These are phyloP conservation scores for Scedosporium apiospermum DNA, from an alignment of 2,329 filamentous ascomycete species.

Conservation along the genomic window DNA sequence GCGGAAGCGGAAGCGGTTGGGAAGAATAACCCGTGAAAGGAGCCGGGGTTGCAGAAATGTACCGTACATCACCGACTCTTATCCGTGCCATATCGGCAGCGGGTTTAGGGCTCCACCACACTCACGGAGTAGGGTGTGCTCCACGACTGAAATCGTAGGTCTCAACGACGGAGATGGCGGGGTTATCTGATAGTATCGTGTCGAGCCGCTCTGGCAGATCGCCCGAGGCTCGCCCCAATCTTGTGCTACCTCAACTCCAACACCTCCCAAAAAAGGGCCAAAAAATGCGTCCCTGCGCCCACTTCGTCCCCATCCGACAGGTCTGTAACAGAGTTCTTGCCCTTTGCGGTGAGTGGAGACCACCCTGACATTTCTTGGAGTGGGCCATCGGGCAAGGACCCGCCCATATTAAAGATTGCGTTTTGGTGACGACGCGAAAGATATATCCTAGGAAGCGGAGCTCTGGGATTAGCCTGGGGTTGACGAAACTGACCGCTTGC, in stretches of 20 bases:
- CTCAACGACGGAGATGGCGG: not conserved
- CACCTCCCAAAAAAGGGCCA: not conserved
- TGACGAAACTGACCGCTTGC: not conserved
- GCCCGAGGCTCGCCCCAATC: not conserved
- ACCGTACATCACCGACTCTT: not conserved
- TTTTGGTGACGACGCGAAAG: too few species aligned
- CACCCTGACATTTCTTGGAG: not conserved
- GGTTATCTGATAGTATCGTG: not conserved
- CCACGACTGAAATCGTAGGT: not conserved
- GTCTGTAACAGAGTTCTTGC: not conserved
- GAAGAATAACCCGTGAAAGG: not conserved
- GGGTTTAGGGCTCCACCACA: not conserved
- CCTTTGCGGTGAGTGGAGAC: not conserved
- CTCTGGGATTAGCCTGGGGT: not conserved
- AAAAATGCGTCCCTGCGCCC: not conserved
- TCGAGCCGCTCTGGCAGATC: not conserved
- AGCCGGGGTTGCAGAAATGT: not conserved
- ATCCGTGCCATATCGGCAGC: not conserved
- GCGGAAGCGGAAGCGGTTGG: not conserved
- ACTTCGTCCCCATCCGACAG: not conserved
- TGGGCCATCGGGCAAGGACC: not conserved
- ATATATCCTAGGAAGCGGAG: too few species aligned
- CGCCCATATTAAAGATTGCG: too few species aligned
- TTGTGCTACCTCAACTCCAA: not conserved
- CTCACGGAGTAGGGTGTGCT: too few species aligned